phyloP scores from a whole-genome alignment of 2,329 filamentous ascomycete species.

The Aspergillus sp. region DNA sequence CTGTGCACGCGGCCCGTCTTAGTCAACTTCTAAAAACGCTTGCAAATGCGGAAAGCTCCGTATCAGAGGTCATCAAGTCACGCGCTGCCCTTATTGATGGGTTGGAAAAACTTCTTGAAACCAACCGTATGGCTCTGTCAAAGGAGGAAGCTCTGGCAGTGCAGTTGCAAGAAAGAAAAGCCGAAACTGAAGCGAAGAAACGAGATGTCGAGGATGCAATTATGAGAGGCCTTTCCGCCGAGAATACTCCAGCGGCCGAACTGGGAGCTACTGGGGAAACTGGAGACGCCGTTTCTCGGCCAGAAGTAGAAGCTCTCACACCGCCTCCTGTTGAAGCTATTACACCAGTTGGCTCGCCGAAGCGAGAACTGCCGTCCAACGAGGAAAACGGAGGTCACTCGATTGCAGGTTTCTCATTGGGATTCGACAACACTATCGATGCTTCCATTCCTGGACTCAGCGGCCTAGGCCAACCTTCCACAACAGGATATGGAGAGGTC shows the following conservation, averaged over 20 bases:
- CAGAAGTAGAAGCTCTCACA: conserved; percentile 82
- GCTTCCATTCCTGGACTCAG: conserved; percentile 20
- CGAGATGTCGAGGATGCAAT: conserved; percentile 88
- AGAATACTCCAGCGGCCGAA: conserved; percentile 52
- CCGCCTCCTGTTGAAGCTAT: conserved; percentile 66
- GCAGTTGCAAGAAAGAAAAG: conserved; percentile 65
- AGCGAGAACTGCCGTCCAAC: conserved; percentile 31
- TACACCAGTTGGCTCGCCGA: conserved; percentile 52
- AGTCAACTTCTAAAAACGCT: conserved; percentile 87
- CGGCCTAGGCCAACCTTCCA: conserved; percentile 18
- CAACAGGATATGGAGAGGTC: conserved; percentile 21
- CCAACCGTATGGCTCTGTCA: conserved; percentile 67
- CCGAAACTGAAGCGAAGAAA: conserved; percentile 76
- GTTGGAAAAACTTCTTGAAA: conserved; percentile 77
- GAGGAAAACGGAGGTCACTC: conserved; percentile 16
- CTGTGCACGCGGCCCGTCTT: conserved; percentile 87
- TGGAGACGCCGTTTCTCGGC: conserved; percentile 52
- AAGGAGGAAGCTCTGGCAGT: conserved; percentile 67
- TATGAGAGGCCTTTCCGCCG: conserved; percentile 73
- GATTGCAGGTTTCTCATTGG: conserved; percentile 21
- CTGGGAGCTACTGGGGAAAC: conserved; percentile 31
- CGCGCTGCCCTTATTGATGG: conserved; percentile 74
- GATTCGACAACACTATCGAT: conserved; percentile 19
- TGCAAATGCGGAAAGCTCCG: conserved; percentile 82
- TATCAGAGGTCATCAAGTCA: conserved; percentile 85